These are phyloP conservation scores for Penicillium sp. DNA, from an alignment of 2,329 filamentous ascomycete genomes.

Conservation along the genomic window DNA sequence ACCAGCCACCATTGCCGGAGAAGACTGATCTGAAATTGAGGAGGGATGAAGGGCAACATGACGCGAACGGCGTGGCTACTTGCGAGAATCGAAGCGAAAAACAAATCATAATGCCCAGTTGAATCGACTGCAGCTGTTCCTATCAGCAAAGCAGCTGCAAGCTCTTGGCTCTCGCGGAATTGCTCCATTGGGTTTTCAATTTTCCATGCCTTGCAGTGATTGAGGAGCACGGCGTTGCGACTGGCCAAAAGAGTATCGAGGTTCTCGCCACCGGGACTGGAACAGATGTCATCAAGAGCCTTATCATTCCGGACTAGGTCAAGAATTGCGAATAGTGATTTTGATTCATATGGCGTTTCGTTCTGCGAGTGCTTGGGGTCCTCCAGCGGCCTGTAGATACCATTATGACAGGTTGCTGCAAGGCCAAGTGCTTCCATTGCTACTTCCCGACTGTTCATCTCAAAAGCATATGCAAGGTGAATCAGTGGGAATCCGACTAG, in stretches of 20 bases:
- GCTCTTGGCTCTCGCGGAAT: constrained; percentile 67
- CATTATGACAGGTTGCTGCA: constrained; percentile 58
- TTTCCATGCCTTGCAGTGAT: constrained; percentile 90
- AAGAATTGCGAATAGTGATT: constrained; percentile 69
- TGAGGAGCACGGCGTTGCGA: constrained; percentile 68
- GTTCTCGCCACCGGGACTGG: constrained; percentile 59
- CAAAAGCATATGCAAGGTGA: constrained; percentile 89
- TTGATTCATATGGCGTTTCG: constrained; percentile 58
- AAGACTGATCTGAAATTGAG: constrained; percentile 68
- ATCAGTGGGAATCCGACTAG: constrained; percentile 88
- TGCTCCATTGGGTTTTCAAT: constrained; percentile 68
- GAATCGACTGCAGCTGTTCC: constrained; percentile 28
- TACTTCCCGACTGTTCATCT: constrained; percentile 79
- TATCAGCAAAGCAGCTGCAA: constrained; percentile 50
- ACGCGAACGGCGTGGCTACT: constrained; percentile 86
- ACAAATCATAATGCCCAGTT: constrained; percentile 71
- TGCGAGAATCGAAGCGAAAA: constrained; percentile 77
- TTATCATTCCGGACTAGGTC: constrained; percentile 66
- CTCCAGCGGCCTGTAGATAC: constrained; percentile 65
- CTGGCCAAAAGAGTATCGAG: constrained; percentile 66
- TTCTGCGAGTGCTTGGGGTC: constrained; percentile 65
- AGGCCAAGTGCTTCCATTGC: constrained; percentile 85
- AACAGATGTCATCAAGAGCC: constrained; percentile 67
- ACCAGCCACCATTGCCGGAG: constrained; percentile 90
- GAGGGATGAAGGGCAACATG: constrained; percentile 73